phyloP scores from a whole-genome alignment of 495 filamentous ascomycete species.

The Penicillium diatomitis region DNA sequence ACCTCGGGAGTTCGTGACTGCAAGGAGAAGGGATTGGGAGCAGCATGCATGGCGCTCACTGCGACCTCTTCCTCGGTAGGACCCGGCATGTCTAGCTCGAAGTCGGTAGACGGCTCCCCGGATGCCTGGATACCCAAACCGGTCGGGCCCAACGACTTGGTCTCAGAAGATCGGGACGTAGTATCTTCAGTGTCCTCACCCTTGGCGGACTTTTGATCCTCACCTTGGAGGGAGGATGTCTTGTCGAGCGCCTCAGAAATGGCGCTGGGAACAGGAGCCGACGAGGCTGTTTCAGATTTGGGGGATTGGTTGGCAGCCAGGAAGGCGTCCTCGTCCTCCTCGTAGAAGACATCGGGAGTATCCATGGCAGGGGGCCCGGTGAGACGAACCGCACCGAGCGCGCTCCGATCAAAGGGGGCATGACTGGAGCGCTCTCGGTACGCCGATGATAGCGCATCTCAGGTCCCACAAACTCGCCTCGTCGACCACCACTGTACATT shows the following conservation, averaged over 20 bases:
- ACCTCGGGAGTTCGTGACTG: conserved; percentile 21
- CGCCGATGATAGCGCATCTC: conserved; percentile 87
- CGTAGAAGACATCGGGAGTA: conserved; percentile 80
- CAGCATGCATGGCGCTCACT: conserved; percentile 9
- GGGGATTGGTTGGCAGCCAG: conserved; percentile 32
- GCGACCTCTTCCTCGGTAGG: not conserved
- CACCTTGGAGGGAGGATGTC: conserved; percentile 1
- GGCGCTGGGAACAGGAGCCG: not conserved
- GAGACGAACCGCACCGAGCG: conserved; percentile 54
- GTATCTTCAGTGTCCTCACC: conserved; percentile 31
- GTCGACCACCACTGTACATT: conserved; percentile 77
- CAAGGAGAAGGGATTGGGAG: conserved; percentile 14
- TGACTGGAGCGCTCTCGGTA: conserved; percentile 83
- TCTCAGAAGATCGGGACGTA: conserved; percentile 25
- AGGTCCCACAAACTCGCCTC: conserved; percentile 65
- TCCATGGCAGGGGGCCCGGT: conserved; percentile 63
- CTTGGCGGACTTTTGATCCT: conserved; percentile 26
- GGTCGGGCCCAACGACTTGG: conserved; percentile 17
- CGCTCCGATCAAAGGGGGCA: conserved; percentile 67
- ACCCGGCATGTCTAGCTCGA: not conserved
- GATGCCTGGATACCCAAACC: conserved; percentile 43
- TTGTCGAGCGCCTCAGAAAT: not conserved
- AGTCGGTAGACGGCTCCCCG: not conserved
- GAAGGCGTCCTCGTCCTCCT: conserved; percentile 80
- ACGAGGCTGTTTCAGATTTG: conserved; percentile 7